phyloP scores from a whole-genome alignment of 495 filamentous ascomycete species.

The Aspergillus avenaceus region DNA sequence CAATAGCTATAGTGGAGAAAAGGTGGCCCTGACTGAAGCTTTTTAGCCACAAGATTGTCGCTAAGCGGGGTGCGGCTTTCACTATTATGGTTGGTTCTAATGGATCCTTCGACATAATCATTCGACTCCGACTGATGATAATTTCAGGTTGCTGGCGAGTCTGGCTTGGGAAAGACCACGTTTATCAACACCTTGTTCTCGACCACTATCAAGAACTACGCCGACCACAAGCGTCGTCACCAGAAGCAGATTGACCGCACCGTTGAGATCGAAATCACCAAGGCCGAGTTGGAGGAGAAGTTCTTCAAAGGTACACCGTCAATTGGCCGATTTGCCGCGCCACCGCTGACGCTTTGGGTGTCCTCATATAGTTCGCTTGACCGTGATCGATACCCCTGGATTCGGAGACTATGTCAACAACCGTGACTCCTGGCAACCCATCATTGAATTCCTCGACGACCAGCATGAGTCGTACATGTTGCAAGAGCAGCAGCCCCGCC shows the following conservation, averaged over 20 bases:
- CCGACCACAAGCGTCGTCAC: constrained; percentile 96
- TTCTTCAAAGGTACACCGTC: constrained; percentile 89
- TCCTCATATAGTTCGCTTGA: constrained; percentile 73
- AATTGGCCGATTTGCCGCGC: background rate
- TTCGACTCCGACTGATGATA: constrained; percentile 25
- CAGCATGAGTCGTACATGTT: constrained; percentile 99
- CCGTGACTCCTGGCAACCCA: constrained; percentile 98
- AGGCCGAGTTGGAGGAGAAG: constrained; percentile 99
- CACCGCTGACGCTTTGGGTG: constrained; percentile 13
- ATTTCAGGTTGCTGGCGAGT: constrained; percentile 89
- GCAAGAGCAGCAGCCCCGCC: constrained; percentile 98
- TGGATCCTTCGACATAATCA: background rate
- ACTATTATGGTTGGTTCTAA: constrained; percentile 83
- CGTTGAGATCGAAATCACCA: constrained; percentile 99
- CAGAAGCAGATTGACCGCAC: constrained; percentile 99
- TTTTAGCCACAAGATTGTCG: constrained; percentile 94
- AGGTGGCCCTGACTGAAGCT: constrained; percentile 26
- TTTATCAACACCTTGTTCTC: constrained; percentile 99
- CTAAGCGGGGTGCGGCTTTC: constrained; percentile 97
- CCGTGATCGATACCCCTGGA: constrained; percentile 97
- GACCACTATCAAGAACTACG: constrained; percentile 99
- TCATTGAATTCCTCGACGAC: constrained; percentile 99
- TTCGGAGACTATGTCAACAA: constrained; percentile 99
- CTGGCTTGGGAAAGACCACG: constrained; percentile 96
- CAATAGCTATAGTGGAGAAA: constrained; percentile 7